Conservation (phyloP, 2,329 filamentous ascomycete species). For the Alternaria panax region DNA sequence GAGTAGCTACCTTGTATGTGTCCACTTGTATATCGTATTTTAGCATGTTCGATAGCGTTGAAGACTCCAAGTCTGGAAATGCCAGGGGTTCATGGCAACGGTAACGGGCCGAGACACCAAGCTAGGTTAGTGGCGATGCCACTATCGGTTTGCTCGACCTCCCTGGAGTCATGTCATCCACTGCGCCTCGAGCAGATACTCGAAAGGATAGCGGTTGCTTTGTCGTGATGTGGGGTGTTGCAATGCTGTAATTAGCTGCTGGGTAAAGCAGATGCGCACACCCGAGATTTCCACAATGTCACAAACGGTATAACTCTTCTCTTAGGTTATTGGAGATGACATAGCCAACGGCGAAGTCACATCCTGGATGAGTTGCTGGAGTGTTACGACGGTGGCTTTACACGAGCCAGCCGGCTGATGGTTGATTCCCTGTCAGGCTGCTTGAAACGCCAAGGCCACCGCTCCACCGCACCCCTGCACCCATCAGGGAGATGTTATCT, state of each 20-base stretch:
- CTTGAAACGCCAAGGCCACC: slow-evolving; percentile 17
- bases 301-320: not conserved
- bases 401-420: not conserved
- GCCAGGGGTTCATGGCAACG: slow-evolving; percentile 4
- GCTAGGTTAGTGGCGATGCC: slow-evolving; percentile 6
- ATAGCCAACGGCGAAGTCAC: not conserved
- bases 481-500: slow-evolving; percentile 15
- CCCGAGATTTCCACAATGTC: not conserved
- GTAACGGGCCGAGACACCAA: slow-evolving; percentile 14
- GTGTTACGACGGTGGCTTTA: not conserved
- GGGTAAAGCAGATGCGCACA: not conserved
- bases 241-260: not conserved
- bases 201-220: not conserved
- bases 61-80: not conserved
- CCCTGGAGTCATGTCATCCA: slow-evolving; percentile 12
- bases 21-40: slow-evolving; percentile 7
- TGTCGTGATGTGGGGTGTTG: slow-evolving; percentile 1
- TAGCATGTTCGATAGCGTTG: slow-evolving; percentile 10
- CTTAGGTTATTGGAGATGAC: not conserved
- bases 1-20: slow-evolving; percentile 6
- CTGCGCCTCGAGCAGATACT: slow-evolving; percentile 10
- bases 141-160: slow-evolving; percentile 8
- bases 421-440: slow-evolving; percentile 4
- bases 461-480: slow-evolving; percentile 8
- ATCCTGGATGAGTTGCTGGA: not conserved